Percentiles rank a stretch among this genome's conserved stretches.
Evolutionary conservation across 139 green algal species (phyloP).

Genomic region (Ulvella scutata): DNA sequence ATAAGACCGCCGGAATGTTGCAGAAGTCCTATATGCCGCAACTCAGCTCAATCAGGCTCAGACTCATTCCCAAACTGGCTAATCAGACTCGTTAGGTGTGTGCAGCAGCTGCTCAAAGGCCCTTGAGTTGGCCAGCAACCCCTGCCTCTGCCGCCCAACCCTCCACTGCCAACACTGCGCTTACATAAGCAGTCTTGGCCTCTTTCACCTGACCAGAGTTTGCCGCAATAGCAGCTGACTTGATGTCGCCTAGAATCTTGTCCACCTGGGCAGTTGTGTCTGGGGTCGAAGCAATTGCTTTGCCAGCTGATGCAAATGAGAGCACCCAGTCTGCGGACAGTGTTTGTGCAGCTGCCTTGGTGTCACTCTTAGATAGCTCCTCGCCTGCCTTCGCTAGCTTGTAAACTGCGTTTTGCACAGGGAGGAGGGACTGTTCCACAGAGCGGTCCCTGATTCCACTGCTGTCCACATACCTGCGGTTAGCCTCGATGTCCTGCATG

Average conservation of each 20-base stretch:
- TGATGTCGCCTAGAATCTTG: constrained; percentile 16
- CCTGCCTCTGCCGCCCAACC: constrained; percentile 21
- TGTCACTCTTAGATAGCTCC: constrained; percentile 29
- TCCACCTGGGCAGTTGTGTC: constrained; percentile 2
- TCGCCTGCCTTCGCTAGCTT: constrained; percentile 28
- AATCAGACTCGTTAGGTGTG: too few relatives aligned
- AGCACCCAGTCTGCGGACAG: constrained; percentile 29
- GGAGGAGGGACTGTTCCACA: constrained; percentile 25
- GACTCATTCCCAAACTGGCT: too few relatives aligned
- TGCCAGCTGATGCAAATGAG: constrained; percentile 18
- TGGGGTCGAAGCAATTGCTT: not conserved
- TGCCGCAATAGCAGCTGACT: constrained; percentile 8
- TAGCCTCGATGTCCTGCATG: constrained; percentile 12
- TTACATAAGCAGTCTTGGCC: constrained; percentile 34
- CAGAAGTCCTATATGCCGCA: too few relatives aligned
- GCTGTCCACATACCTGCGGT: constrained; percentile 7
- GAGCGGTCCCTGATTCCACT: constrained; percentile 11
- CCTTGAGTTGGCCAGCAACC: constrained; percentile 20
- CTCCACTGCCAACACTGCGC: constrained; percentile 21
- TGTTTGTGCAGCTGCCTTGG: constrained; percentile 20
- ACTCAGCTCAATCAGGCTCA: too few relatives aligned
- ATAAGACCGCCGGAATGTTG: too few relatives aligned
- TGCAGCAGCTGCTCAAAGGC: constrained; percentile 14
- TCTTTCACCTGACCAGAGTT: constrained; percentile 10
- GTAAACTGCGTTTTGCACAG: constrained; percentile 34